Evolutionary conservation across 805 yeast genomes (phyloP), one percentile per base, ranked within the genome.

Genomic region (Middelhovenomyces tepae): DNA sequence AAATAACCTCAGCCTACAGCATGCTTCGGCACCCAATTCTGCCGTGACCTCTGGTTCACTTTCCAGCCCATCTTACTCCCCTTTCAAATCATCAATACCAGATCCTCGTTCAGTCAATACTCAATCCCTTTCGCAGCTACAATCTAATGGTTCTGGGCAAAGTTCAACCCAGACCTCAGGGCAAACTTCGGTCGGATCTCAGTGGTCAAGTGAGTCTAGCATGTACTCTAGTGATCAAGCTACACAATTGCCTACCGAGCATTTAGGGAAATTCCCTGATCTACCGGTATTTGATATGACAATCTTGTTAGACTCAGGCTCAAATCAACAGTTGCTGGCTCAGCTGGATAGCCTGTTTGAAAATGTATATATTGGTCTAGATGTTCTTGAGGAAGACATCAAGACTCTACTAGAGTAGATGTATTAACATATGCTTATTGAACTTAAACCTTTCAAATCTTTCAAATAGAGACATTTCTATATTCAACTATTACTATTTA

Each of bases 221-320:
- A n/a, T n/a, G n/a, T n/a, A n/a, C n/a, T n/a, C n/a, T n/a, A n/a
- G n/a, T n/a, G n/a, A n/a, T n/a, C n/a, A n/a, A n/a, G n/a, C n/a
- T n/a, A n/a, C n/a, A n/a, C n/a, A n/a, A n/a, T n/a, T n/a, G n/a
- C n/a, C n/a, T n/a, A n/a, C n/a, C n/a, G 38, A 32, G 17, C 39
- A 32, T 28, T 10, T n/a, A 10, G 23, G 10, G 28, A 27, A 33
- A 37, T 52, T 51, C 40, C 57, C 57, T 3, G 40, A 42, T 5
- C 40, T 54, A 27, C 65, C 65, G 5, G 41, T 37, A 14, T 32
- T 63, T 10, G 60, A 62, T 40, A 27, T 56, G 37, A 38, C 46
- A 19, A 47, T 59, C 32, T 42, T 64, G 40, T 41, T 59, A 29
- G 67, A 64, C 39, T 46, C 54, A 22, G 53, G 64, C 5, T 59